Conservation (phyloP, 345 rosid species). For the Populus nigra region DNA sequence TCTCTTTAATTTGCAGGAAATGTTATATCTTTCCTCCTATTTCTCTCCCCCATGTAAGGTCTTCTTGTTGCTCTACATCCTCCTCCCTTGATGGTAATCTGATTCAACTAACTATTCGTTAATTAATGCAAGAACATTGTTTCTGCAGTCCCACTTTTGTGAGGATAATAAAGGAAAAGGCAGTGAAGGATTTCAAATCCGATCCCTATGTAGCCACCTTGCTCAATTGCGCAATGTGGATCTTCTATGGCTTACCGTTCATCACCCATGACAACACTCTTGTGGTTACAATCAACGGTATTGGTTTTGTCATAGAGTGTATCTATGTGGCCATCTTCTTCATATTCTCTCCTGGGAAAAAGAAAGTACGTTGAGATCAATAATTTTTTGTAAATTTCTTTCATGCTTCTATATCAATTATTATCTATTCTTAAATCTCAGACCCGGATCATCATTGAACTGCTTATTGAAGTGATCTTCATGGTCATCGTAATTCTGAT, state of each 20-base stretch:
- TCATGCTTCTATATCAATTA: neutral
- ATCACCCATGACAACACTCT: slow-evolving; percentile 60
- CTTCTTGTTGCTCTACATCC: neutral
- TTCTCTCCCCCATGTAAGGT: neutral
- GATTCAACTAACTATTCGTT: neutral
- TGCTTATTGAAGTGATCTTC: slow-evolving; percentile 47
- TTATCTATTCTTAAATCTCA: slow-evolving; percentile 10
- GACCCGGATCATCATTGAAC: slow-evolving; percentile 25
- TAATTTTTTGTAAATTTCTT: no score
- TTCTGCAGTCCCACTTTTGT: slow-evolving; percentile 59
- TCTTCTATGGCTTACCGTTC: slow-evolving; percentile 63
- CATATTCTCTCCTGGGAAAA: slow-evolving; percentile 27
- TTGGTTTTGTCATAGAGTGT: slow-evolving; percentile 59
- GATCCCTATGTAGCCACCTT: slow-evolving; percentile 76
- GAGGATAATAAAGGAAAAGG: slow-evolving; percentile 48
- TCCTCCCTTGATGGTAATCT: neutral
- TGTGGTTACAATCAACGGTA: slow-evolving; percentile 55
- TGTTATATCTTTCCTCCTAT: neutral
- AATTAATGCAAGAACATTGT: no score
- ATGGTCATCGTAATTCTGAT: slow-evolving; percentile 17
- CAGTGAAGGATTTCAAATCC: slow-evolving; percentile 51
- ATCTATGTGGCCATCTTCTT: slow-evolving; percentile 52
- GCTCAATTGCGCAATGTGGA: slow-evolving; percentile 72
- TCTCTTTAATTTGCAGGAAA: neutral
- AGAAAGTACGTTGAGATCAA: slow-evolving; percentile 35